Base-by-base conservation (phyloP, 495 filamentous ascomycete species). In the Cercophora samala region DNA sequence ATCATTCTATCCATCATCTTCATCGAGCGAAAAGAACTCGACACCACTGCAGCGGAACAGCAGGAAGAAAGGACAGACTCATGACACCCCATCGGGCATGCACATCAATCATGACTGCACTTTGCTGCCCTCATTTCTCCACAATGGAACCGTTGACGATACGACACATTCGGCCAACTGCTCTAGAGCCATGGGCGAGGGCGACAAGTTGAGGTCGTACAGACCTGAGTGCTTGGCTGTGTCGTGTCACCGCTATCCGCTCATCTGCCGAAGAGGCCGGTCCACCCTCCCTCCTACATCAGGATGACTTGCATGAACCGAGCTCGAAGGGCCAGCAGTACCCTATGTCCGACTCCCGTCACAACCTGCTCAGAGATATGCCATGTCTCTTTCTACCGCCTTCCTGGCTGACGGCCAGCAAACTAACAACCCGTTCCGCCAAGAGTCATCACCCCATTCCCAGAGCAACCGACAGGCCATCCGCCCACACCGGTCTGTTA, bases 171-270 rank as follows among this genome's bases (percentile, higher is more conserved):
- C 37, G 3, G 3, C 37, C 37, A 17, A 9, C 37, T 9, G 37
- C 37, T 46, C 15, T 46, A 9, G 15, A 46, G 13, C 37, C 37
- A 46, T 9, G 9, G 42, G 42, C 6, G 3, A 3, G 19, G 26
- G 26, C 60, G 25, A 11, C 26, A 5, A 29, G 8, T 18, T 37
- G 29, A 62, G 19, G 60, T 29, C 3, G 56, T 46, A 8, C 37
- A 58, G 19, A 15, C 63, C 9, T 42, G 25, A 15, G 5, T 4
- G 37, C 64, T 51, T 51, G 64, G 60, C 46, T 66, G 59, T 66
- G 65, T 66, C 60, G 59, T 66, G 65, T 66, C 60, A 66, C 65
- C 65, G 65, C 65, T 56, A 62, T 66, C 65, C 26, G 60, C 52
- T 22, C 60, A 67, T 67, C 66, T 68, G 62, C 66, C 66, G 66